Percentiles rank a stretch among this genome's conserved stretches.
These are phyloP conservation scores for Suillus cothurnatus DNA, from an alignment of 768 basidiomycete genomes.

Conservation along the genomic window DNA sequence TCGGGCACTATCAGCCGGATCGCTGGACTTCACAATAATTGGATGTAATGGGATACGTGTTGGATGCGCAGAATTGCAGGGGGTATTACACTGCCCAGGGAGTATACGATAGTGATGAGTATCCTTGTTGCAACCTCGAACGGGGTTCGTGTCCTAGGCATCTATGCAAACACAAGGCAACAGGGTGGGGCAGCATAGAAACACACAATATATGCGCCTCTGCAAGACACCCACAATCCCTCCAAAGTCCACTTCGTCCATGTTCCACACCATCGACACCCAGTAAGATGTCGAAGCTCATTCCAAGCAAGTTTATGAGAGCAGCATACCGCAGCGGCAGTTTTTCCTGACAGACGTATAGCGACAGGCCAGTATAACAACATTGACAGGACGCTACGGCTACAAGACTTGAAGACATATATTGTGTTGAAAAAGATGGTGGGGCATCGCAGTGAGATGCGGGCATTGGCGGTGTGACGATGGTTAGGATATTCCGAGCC, in stretches of 20 bases:
- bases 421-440: not conserved
- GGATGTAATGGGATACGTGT: no score
- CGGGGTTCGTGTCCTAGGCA: not conserved
- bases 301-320: no score
- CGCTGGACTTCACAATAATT: no score
- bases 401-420: not conserved
- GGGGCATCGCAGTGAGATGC: not conserved
- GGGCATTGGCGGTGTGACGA: not conserved
- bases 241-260: no score
- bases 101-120: not conserved
- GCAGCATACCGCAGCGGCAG: no score
- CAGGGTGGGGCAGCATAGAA: not conserved
- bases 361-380: not conserved
- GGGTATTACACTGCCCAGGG: no score
- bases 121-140: not conserved
- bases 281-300: no score
- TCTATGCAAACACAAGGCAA: not conserved
- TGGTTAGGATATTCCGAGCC: no score
- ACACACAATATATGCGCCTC: not conserved
- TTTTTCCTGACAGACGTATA: not conserved
- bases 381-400: not conserved
- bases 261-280: no score
- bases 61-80: not conserved
- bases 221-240: not conserved
- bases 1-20: no score